Evolutionary conservation across 768 basidiomycete genomes (phyloP).

Genomic region (Dioszegia crocea): DNA sequence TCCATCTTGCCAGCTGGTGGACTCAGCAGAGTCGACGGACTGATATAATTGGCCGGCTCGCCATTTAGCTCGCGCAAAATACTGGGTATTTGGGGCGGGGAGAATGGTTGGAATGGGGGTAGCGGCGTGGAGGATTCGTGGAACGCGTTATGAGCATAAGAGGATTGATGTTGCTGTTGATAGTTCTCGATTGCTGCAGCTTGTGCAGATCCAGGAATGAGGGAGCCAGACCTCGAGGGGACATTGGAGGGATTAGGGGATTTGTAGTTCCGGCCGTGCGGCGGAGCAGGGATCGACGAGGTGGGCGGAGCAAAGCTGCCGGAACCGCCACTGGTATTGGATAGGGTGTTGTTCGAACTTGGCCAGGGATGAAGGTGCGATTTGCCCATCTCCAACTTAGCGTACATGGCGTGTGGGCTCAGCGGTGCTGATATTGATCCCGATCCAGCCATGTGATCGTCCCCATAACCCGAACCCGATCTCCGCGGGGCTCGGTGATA

Average conservation of each 20-base stretch:
- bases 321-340: background rate
- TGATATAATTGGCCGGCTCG: slow-evolving; percentile 40
- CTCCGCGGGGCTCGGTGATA: slow-evolving; percentile 3
- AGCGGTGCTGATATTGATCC: slow-evolving; percentile 47
- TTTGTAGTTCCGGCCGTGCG: slow-evolving; percentile 6
- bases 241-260: background rate
- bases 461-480: background rate
- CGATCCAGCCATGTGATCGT: slow-evolving; percentile 23
- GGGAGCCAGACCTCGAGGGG: slow-evolving; percentile 9
- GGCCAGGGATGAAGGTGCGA: slow-evolving; percentile 18
- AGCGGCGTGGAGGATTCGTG: slow-evolving; percentile 14
- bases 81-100: slow-evolving; percentile 14
- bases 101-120: slow-evolving; percentile 46
- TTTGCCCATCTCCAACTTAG: slow-evolving; percentile 44
- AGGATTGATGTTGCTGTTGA: background rate
- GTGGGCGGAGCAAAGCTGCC: slow-evolving; percentile 19
- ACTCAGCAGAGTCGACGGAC: slow-evolving; percentile 35
- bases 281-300: slow-evolving; percentile 19
- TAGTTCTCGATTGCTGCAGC: background rate
- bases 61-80: slow-evolving; percentile 14
- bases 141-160: background rate
- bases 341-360: slow-evolving; percentile 15
- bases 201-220: slow-evolving; percentile 4
- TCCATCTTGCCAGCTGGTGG: slow-evolving; percentile 1
- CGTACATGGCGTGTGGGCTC: slow-evolving; percentile 42